Percentiles rank a stretch among this genome's conserved stretches.
These are phyloP conservation scores for Amphibolis antarctica DNA, from an alignment of 106 monocot genomes.

Conservation along the genomic window DNA sequence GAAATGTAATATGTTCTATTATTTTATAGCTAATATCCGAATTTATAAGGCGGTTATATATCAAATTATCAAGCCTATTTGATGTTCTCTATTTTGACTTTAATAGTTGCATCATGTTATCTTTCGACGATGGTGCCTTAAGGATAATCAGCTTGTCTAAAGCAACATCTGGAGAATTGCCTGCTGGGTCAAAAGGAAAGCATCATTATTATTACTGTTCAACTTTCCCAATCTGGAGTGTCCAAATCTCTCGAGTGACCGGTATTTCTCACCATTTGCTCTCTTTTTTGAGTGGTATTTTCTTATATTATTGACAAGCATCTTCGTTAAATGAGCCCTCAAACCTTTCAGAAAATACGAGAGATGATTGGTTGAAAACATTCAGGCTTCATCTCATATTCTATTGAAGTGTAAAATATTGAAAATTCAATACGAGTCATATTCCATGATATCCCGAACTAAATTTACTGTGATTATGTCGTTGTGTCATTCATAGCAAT, in stretches of 20 bases:
- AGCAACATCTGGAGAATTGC: conserved; percentile 8
- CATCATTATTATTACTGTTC: conserved; percentile 12
- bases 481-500: too few relatives aligned
- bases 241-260: conserved; percentile 16
- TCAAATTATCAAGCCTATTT: background rate
- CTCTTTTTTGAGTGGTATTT: background rate
- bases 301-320: background rate
- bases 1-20: background rate
- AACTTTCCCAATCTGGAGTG: conserved; percentile 17
- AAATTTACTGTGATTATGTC: too few relatives aligned
- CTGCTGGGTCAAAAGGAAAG: conserved; percentile 8
- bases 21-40: too few relatives aligned
- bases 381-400: too few relatives aligned
- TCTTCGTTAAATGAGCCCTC: background rate
- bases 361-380: too few relatives aligned
- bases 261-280: conserved; percentile 1
- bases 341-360: too few relatives aligned
- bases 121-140: conserved; percentile 16
- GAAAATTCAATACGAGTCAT: too few relatives aligned
- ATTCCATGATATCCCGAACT: too few relatives aligned
- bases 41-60: too few relatives aligned
- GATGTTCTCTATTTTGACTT: background rate
- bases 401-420: too few relatives aligned
- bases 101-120: conserved; percentile 5
- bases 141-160: conserved; percentile 20